Percentiles rank a stretch among this genome's conserved stretches.
Evolutionary conservation across 2,329 filamentous ascomycete species (phyloP).

Genomic region (Alternaria infectoria): DNA sequence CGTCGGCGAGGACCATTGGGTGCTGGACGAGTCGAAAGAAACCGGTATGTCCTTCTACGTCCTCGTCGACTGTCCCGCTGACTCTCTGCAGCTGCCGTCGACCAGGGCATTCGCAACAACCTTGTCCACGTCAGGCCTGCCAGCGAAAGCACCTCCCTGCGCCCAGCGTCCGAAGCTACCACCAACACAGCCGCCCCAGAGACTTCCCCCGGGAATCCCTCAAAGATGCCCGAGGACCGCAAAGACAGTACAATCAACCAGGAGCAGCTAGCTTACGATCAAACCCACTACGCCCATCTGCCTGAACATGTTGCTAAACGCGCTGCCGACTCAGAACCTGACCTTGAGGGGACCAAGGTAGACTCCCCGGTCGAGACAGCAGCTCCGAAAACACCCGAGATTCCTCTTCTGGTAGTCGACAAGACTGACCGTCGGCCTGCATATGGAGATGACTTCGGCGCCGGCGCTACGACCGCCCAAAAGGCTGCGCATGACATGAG

Average conservation of each 20-base stretch:
- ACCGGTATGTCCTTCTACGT: slow-evolving; percentile 59
- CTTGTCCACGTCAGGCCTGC: slow-evolving; percentile 48
- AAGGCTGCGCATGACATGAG: slow-evolving; percentile 42
- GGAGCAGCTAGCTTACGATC: slow-evolving; percentile 22
- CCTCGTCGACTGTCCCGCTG: slow-evolving; percentile 12
- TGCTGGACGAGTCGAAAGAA: slow-evolving; percentile 67
- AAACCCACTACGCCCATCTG: slow-evolving; percentile 17
- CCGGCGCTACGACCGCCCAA: slow-evolving; percentile 40
- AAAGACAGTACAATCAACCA: slow-evolving; percentile 27
- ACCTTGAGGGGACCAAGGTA: slow-evolving; percentile 20
- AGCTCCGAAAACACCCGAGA: slow-evolving; percentile 8
- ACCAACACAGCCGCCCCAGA: background rate
- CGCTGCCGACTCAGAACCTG: slow-evolving; percentile 30
- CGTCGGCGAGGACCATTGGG: slow-evolving; percentile 69
- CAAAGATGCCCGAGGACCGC: slow-evolving; percentile 18
- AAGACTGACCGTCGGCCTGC: slow-evolving; percentile 43
- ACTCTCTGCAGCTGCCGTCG: slow-evolving; percentile 55
- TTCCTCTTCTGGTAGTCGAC: slow-evolving; percentile 43
- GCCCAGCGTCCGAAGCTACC: slow-evolving; percentile 1
- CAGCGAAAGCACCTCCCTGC: background rate
- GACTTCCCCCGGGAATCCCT: background rate
- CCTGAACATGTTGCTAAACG: slow-evolving; percentile 23
- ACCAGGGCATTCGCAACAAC: slow-evolving; percentile 62
- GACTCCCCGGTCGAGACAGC: slow-evolving; percentile 19
- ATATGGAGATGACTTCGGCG: slow-evolving; percentile 47